Conservation (phyloP, 139 green algal species). For the Chlorella sp. region DNA sequence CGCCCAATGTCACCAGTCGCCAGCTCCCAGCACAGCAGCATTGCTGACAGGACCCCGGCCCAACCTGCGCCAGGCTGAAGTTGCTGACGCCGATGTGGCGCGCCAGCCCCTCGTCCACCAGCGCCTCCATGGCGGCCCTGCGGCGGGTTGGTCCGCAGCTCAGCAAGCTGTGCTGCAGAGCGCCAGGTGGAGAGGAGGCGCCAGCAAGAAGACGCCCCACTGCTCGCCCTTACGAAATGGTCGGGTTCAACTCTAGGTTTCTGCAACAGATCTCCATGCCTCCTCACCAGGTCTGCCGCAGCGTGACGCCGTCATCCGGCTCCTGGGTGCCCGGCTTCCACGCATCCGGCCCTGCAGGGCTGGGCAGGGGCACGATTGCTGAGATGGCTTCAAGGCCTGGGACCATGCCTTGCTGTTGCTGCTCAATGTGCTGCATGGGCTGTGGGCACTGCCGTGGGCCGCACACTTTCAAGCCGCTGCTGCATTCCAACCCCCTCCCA, state of each 20-base stretch:
- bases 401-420: no score
- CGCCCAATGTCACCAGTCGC: no score
- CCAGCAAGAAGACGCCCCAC: no score
- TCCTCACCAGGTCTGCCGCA: constrained; percentile 64
- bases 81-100: constrained; percentile 67
- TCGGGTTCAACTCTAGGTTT: constrained; percentile 72
- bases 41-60: neutral
- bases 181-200: no score
- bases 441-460: no score
- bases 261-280: neutral
- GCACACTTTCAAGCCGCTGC: no score
- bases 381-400: no score
- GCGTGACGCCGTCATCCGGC: constrained; percentile 46
- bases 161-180: no score
- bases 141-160: neutral
- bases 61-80: constrained; percentile 49
- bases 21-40: neutral
- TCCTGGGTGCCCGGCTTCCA: constrained; percentile 61
- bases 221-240: no score
- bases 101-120: constrained; percentile 66
- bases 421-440: no score
- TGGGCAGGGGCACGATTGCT: no score
- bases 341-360: constrained; percentile 61
- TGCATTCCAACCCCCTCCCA: no score
- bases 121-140: constrained; percentile 66